Evolutionary conservation across 2,329 filamentous ascomycete genomes (phyloP).

Genomic region (Neoascochyta sp.): DNA sequence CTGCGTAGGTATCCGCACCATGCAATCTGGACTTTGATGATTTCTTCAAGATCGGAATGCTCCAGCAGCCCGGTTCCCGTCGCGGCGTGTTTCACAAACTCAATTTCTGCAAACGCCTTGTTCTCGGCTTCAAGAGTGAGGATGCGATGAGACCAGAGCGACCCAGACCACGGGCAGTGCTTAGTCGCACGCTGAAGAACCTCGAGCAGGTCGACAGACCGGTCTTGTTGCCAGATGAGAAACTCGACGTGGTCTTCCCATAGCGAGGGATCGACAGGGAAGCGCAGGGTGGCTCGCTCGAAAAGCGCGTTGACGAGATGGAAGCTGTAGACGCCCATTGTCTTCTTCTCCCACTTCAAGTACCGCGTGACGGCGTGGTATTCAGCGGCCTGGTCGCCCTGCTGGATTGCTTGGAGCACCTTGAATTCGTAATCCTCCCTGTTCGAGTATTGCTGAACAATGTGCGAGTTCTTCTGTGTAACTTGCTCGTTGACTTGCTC

Average conservation of each 20-base stretch:
- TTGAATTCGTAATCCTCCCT: constrained; percentile 68
- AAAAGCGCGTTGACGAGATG: constrained; percentile 62
- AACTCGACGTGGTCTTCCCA: constrained; percentile 86
- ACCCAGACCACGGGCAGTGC: constrained; percentile 90
- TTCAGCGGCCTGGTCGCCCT: constrained; percentile 55
- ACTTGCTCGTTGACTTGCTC: constrained; percentile 69
- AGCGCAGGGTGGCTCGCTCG: constrained; percentile 69
- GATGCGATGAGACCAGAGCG: constrained; percentile 86
- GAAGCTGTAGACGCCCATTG: constrained; percentile 52
- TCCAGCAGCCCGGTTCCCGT: constrained; percentile 83
- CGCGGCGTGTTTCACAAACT: constrained; percentile 86
- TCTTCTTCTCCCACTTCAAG: constrained; percentile 76
- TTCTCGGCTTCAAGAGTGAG: constrained; percentile 76
- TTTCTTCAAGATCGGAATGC: constrained; percentile 78
- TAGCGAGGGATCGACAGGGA: constrained; percentile 67
- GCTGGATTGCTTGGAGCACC: constrained; percentile 56
- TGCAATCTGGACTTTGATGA: constrained; percentile 85
- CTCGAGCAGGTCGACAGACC: constrained; percentile 56
- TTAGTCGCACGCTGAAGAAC: constrained; percentile 76
- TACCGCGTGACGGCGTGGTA: constrained; percentile 62
- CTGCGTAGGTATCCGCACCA: constrained; percentile 95
- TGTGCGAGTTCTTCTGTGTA: constrained; percentile 59
- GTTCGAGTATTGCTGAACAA: constrained; percentile 60
- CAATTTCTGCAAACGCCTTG: constrained; percentile 73
- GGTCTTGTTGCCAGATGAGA: constrained; percentile 51